Percentiles rank a stretch among this genome's conserved stretches.
Conservation (phyloP, 2,329 filamentous ascomycete genomes). For the Trichoderma semiorbis region DNA sequence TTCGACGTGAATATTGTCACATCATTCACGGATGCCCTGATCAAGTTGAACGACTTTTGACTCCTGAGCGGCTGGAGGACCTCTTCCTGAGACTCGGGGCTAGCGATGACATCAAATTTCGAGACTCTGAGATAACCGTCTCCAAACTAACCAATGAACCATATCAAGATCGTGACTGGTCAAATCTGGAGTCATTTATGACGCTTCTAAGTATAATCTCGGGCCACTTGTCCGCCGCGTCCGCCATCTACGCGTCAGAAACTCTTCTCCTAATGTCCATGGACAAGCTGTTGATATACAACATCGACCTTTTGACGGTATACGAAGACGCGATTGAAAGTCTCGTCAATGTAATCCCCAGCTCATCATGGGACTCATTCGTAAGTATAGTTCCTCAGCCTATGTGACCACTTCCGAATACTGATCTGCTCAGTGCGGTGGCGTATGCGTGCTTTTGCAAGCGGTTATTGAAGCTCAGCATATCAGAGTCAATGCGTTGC, state of each 20-base stretch:
- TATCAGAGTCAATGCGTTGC: conserved; percentile 57
- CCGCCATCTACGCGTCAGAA: conserved; percentile 40
- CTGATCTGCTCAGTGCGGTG: conserved; percentile 39
- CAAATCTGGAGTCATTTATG: conserved; percentile 42
- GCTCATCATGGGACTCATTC: conserved; percentile 37
- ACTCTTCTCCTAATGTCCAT: conserved; percentile 54
- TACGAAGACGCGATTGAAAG: conserved; percentile 43
- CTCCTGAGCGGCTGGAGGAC: conserved; percentile 42
- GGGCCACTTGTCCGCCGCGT: conserved; percentile 31
- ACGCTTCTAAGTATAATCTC: conserved; percentile 40
- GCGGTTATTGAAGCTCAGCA: conserved; percentile 41
- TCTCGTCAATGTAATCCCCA: conserved; percentile 42
- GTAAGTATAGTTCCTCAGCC: conserved; percentile 34
- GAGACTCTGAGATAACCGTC: conserved; percentile 22
- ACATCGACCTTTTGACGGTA: conserved; percentile 37
- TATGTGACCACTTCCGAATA: neutral
- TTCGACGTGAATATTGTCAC: conserved; percentile 59
- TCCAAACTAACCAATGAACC: conserved; percentile 27
- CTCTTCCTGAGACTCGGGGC: conserved; percentile 61
- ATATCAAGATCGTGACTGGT: conserved; percentile 45
- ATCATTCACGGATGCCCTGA: conserved; percentile 46
- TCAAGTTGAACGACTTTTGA: conserved; percentile 44
- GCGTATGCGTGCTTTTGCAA: conserved; percentile 47
- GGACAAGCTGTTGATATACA: conserved; percentile 48
- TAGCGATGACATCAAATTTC: conserved; percentile 40